phyloP scores from a whole-genome alignment of 164 flowering plant genomes.

The Malania oleifera region DNA sequence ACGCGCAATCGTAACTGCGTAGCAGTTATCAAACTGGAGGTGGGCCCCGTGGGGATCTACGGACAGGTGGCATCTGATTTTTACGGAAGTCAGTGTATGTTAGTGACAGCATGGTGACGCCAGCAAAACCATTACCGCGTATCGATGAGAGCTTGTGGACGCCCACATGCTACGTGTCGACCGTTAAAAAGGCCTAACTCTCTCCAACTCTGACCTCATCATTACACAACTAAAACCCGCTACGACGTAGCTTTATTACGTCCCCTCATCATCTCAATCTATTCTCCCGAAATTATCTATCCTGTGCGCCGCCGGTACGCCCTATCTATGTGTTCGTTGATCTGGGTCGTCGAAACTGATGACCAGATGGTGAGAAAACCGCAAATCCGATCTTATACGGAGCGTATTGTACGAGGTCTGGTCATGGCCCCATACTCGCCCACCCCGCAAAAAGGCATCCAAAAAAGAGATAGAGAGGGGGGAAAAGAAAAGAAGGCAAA shows the following conservation, averaged over 20 bases:
- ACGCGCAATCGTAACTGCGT: too few species aligned
- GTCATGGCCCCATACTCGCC: too few species aligned
- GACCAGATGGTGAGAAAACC: too few species aligned
- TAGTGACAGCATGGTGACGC: constrained; percentile 12
- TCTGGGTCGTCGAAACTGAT: too few species aligned
- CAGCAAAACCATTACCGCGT: constrained; percentile 15
- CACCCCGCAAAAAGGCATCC: too few species aligned
- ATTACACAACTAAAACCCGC: not conserved
- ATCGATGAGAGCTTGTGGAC: constrained; percentile 10
- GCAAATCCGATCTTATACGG: too few species aligned
- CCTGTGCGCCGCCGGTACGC: not conserved
- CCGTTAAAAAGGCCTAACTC: constrained; percentile 20
- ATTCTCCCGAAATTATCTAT: too few species aligned
- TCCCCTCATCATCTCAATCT: too few species aligned
- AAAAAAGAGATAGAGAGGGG: too few species aligned
- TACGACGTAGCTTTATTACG: too few species aligned
- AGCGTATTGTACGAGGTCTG: too few species aligned
- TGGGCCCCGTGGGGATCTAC: not conserved
- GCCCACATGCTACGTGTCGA: constrained; percentile 16
- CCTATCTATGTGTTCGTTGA: not conserved
- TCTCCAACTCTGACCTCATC: constrained; percentile 7
- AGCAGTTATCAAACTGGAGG: not conserved
- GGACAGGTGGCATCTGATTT: constrained; percentile 4
- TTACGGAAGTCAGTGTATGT: constrained; percentile 4
- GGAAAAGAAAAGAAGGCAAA: too few species aligned